Percentiles rank a stretch among this genome's conserved stretches.
These are phyloP conservation scores for Stagonosporopsis chrysanthemi DNA, from an alignment of 2,329 filamentous ascomycete species.

Conservation along the genomic window DNA sequence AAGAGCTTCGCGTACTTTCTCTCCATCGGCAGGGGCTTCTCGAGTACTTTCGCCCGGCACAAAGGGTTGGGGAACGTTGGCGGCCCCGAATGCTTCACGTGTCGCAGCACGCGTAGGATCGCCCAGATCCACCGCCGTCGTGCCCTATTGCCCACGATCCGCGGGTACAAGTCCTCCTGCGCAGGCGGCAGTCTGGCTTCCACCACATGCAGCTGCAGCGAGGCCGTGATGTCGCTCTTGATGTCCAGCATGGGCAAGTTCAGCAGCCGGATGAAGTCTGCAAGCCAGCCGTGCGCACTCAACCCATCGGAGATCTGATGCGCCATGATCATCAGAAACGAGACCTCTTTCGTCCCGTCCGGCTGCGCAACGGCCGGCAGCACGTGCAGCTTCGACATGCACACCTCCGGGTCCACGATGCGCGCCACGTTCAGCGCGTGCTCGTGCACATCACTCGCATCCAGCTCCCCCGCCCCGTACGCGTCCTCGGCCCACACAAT, in stretches of 20 bases:
- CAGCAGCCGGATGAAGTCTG: conserved; percentile 47
- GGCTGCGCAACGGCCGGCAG: conserved; percentile 38
- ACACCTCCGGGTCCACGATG: conserved; percentile 48
- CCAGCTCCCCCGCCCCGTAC: conserved; percentile 37
- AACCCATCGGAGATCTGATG: conserved; percentile 58
- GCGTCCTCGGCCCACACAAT: conserved; percentile 52
- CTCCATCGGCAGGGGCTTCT: conserved; percentile 30
- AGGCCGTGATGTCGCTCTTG: conserved; percentile 13
- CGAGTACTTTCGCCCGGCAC: conserved; percentile 29
- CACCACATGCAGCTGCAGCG: conserved; percentile 26
- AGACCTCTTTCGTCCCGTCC: conserved; percentile 40
- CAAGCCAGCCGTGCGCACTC: conserved; percentile 52
- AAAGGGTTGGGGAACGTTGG: conserved; percentile 55
- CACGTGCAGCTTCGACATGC: conserved; percentile 52
- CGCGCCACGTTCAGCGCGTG: conserved; percentile 53
- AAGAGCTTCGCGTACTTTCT: conserved; percentile 48
- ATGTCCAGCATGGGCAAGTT: conserved; percentile 23
- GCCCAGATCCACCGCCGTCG: conserved; percentile 58
- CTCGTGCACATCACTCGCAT: conserved; percentile 49
- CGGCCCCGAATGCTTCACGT: conserved; percentile 51
- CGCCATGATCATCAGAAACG: conserved; percentile 51
- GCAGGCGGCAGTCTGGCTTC: conserved; percentile 49
- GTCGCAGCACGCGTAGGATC: conserved; percentile 54
- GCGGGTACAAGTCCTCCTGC: conserved; percentile 58
- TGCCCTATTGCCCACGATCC: conserved; percentile 47